A percentile compares a stretch with the other conserved stretches of the same genome.
Evolutionary conservation across 495 filamentous ascomycete species (phyloP).

Genomic region (Trichoderma reesei): DNA sequence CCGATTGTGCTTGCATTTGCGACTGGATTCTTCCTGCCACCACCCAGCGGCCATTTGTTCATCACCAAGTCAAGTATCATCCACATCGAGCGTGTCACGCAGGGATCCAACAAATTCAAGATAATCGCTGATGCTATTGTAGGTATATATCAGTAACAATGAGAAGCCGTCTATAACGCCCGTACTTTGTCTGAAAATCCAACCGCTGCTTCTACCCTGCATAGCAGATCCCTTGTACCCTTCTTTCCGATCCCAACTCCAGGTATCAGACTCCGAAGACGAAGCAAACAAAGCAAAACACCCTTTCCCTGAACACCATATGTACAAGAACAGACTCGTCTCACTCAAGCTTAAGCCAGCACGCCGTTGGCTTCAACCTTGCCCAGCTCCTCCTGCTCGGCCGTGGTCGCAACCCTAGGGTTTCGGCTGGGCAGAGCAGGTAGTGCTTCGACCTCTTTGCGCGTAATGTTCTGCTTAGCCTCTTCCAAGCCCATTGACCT

Average conservation of each 20-base stretch:
- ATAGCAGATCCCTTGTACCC: neutral
- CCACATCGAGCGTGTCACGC: no score
- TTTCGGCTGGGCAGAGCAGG: neutral
- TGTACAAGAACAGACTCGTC: conserved; percentile 12
- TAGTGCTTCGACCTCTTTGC: conserved; percentile 45
- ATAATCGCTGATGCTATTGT: no score
- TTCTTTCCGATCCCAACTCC: neutral
- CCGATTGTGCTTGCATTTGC: no score
- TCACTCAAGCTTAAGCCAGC: neutral
- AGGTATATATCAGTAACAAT: neutral
- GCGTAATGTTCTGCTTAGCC: conserved; percentile 47
- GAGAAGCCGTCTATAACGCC: neutral
- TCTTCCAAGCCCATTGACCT: conserved; percentile 62
- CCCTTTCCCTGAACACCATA: conserved; percentile 7
- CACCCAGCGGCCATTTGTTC: no score
- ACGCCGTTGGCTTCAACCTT: neutral
- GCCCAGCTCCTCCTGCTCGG: neutral
- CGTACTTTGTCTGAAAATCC: neutral
- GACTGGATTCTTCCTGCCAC: no score
- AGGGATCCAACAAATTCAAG: no score
- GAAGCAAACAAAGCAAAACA: neutral
- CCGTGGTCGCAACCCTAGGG: neutral
- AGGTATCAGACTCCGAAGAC: conserved; percentile 1
- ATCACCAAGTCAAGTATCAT: no score
- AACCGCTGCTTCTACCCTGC: neutral